Evolutionary conservation across 2,329 filamentous ascomycete species (phyloP).

Genomic region (Coniochaeta prunicola): DNA sequence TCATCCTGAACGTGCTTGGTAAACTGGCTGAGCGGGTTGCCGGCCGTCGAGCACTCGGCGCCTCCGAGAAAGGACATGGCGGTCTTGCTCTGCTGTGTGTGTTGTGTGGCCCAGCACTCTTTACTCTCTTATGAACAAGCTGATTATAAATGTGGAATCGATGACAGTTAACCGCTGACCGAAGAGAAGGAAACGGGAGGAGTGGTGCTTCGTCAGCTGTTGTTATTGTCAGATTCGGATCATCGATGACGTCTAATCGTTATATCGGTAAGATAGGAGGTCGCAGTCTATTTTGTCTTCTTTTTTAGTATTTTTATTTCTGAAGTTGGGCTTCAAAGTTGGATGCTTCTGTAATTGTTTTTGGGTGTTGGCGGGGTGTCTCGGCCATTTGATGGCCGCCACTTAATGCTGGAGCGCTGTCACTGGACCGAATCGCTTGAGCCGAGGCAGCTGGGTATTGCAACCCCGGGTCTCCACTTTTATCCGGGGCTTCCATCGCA

Average conservation of each 20-base stretch:
- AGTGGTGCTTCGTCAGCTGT: no score
- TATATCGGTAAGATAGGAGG: no score
- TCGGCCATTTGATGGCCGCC: neutral
- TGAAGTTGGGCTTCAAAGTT: neutral
- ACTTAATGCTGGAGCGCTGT: neutral
- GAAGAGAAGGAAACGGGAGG: neutral
- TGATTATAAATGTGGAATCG: neutral
- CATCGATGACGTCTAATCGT: no score
- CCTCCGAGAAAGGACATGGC: constrained; percentile 92
- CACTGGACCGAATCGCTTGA: neutral
- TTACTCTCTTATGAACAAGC: no score
- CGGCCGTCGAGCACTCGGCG: constrained; percentile 92
- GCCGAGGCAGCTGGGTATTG: constrained; percentile 2
- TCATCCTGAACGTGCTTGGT: constrained; percentile 96
- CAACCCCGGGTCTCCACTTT: neutral
- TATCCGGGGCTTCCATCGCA: neutral
- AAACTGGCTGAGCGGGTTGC: constrained; percentile 94
- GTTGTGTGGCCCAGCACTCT: neutral
- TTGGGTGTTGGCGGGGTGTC: neutral
- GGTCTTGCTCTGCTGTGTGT: neutral
- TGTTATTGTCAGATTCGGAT: no score
- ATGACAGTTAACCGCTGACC: neutral
- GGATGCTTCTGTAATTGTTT: no score
- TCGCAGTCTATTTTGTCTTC: neutral
- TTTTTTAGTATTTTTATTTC: neutral